Conservation (phyloP, 1,284 basidiomycete species). For the Pseudozyma sp. region DNA sequence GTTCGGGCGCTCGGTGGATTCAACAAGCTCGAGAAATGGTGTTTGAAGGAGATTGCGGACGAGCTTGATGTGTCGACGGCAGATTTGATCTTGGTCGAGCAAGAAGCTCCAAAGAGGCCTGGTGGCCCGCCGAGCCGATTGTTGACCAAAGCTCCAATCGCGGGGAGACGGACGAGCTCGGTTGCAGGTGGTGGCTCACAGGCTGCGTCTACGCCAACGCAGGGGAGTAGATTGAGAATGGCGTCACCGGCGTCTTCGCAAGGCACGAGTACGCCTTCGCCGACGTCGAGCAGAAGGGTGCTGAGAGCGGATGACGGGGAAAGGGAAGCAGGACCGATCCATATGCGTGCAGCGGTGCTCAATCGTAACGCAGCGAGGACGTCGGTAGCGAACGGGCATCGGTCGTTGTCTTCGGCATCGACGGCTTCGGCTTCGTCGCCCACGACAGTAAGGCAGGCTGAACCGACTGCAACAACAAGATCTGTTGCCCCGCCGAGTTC, state of each 20-base stretch:
- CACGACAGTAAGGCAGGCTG: neutral
- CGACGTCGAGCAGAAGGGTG: slow-evolving; percentile 1
- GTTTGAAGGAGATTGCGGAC: slow-evolving; percentile 81
- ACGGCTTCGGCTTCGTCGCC: slow-evolving; percentile 14
- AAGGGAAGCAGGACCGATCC: slow-evolving; percentile 56
- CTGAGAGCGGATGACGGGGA: slow-evolving; percentile 30
- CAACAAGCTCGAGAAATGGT: slow-evolving; percentile 82
- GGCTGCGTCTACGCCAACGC: slow-evolving; percentile 1
- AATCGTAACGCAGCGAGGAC: slow-evolving; percentile 60
- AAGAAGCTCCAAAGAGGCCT: slow-evolving; percentile 9
- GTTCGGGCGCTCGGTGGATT: slow-evolving; percentile 84
- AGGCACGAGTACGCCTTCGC: neutral
- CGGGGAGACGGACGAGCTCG: slow-evolving; percentile 9
- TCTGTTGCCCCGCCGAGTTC: neutral
- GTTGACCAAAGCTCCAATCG: slow-evolving; percentile 2
- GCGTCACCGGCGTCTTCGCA: slow-evolving; percentile 11
- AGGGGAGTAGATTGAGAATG: slow-evolving; percentile 7
- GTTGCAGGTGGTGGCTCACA: slow-evolving; percentile 14
- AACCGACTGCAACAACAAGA: neutral
- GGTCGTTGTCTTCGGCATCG: slow-evolving; percentile 29
- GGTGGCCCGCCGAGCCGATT: slow-evolving; percentile 8
- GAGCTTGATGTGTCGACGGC: slow-evolving; percentile 52
- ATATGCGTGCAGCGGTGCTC: slow-evolving; percentile 60
- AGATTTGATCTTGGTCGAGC: slow-evolving; percentile 51
- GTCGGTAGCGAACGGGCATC: slow-evolving; percentile 41